Evolutionary conservation across 768 basidiomycete species (phyloP).

Genomic region (Cystofilobasidium bisporidii): DNA sequence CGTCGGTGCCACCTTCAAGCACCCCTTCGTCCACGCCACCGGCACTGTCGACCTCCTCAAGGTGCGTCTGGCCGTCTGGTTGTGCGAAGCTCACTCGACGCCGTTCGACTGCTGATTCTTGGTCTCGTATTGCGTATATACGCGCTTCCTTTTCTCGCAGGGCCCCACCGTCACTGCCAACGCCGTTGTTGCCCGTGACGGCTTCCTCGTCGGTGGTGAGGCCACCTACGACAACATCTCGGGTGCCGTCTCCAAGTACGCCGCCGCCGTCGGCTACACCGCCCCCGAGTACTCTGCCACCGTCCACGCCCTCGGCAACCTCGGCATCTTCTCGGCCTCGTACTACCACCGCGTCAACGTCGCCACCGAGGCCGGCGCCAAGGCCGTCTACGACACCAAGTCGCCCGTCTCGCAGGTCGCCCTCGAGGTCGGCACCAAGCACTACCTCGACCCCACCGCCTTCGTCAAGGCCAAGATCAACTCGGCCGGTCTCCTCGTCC

Average conservation of each 20-base stretch:
- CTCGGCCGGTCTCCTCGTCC: conserved; percentile 80
- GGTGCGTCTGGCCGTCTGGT: conserved; percentile 45
- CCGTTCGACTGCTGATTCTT: no score
- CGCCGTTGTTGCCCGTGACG: conserved; percentile 87
- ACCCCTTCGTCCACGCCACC: conserved; percentile 86
- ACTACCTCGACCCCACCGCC: conserved; percentile 75
- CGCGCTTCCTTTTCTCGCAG: conserved; percentile 43
- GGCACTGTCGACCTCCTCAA: conserved; percentile 87
- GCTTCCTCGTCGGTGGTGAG: conserved; percentile 94
- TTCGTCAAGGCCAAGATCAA: conserved; percentile 99
- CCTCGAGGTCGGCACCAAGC: conserved; percentile 92
- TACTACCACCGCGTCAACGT: conserved; percentile 94
- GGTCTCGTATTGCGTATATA: no score
- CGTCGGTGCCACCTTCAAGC: conserved; percentile 81
- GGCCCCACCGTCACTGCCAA: conserved; percentile 97
- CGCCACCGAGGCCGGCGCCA: conserved; percentile 76
- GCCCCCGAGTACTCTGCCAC: conserved; percentile 84
- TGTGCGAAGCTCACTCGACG: no score
- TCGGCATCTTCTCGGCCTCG: conserved; percentile 83
- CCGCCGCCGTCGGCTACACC: conserved; percentile 84
- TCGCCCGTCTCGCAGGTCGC: conserved; percentile 71
- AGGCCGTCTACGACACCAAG: conserved; percentile 90
- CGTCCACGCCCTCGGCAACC: conserved; percentile 86
- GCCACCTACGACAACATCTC: conserved; percentile 92
- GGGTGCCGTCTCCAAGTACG: conserved; percentile 83